phyloP scores from a whole-genome alignment of 73 alveolate species.

The Uronychia binucleata region DNA sequence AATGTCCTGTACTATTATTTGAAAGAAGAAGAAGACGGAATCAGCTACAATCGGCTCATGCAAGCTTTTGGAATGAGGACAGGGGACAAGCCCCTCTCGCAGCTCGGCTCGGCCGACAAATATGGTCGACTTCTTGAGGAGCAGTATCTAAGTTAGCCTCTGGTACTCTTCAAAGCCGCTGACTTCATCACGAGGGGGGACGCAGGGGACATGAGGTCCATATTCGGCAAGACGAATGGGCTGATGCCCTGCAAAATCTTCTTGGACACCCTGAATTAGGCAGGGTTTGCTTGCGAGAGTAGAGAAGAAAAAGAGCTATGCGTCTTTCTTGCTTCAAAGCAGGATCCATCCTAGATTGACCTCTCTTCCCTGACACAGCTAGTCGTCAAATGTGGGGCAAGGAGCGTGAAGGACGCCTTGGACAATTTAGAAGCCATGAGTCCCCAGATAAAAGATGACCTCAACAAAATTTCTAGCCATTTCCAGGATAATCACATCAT shows the following conservation, averaged over 20 bases:
- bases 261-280: too few relatives aligned
- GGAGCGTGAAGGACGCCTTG: background rate
- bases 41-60: background rate
- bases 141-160: background rate
- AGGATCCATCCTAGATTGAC: background rate
- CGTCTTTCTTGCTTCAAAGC: too few relatives aligned
- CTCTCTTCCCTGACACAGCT: background rate
- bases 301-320: too few relatives aligned
- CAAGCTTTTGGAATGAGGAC: background rate
- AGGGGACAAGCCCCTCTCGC: background rate
- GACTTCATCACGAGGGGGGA: too few relatives aligned
- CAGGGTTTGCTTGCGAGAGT: too few relatives aligned
- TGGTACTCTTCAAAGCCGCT: too few relatives aligned
- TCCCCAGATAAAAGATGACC: background rate
- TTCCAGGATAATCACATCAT: slow-evolving; percentile 22
- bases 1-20: background rate
- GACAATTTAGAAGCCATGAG: background rate
- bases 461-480: background rate
- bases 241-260: background rate
- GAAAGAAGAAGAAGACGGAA: background rate
- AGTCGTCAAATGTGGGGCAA: background rate
- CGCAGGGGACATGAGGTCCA: background rate
- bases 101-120: background rate
- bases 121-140: background rate
- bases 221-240: background rate